phyloP scores from a whole-genome alignment of 495 filamentous ascomycete genomes.

The Cercophora scortea region DNA sequence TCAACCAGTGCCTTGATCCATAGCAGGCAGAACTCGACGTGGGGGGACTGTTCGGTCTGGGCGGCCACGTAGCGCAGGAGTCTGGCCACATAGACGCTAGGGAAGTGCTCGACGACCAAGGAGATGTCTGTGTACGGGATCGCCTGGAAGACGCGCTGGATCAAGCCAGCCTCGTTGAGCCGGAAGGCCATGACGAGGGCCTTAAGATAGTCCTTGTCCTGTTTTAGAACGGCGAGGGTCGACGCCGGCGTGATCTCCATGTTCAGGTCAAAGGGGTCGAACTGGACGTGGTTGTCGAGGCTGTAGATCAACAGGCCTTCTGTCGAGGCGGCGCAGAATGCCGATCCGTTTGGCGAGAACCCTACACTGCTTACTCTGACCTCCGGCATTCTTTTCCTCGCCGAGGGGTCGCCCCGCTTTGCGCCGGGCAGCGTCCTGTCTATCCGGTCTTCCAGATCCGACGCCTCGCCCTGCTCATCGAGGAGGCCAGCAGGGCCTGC shows the following conservation, averaged over 20 bases:
- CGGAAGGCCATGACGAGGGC: constrained; percentile 96
- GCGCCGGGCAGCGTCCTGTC: constrained; percentile 83
- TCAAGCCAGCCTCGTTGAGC: constrained; percentile 69
- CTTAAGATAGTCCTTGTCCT: constrained; percentile 76
- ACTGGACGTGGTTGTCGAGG: constrained; percentile 68
- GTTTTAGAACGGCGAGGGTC: constrained; percentile 64
- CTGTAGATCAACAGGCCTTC: constrained; percentile 92
- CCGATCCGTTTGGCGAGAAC: constrained; percentile 79
- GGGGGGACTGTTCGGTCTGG: constrained; percentile 81
- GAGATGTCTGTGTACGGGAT: constrained; percentile 69
- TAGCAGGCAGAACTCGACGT: constrained; percentile 85
- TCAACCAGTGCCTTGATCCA: constrained; percentile 86
- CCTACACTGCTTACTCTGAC: constrained; percentile 78
- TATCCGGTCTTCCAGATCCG: constrained; percentile 77
- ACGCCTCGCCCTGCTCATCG: constrained; percentile 79
- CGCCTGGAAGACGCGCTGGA: constrained; percentile 76
- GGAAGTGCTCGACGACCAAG: constrained; percentile 71
- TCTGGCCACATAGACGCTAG: constrained; percentile 75
- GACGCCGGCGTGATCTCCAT: constrained; percentile 80
- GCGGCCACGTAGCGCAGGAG: constrained; percentile 78
- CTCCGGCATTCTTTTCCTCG: constrained; percentile 66
- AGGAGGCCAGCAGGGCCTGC: constrained; percentile 76
- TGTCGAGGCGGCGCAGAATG: constrained; percentile 91
- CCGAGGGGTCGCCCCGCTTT: constrained; percentile 71
- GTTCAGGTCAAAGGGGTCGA: constrained; percentile 95